Percentiles rank a stretch among this genome's conserved stretches.
These are phyloP conservation scores for Ordospora pajunii DNA, from an alignment of 371 early-diverging fungal species.

Conservation along the genomic window DNA sequence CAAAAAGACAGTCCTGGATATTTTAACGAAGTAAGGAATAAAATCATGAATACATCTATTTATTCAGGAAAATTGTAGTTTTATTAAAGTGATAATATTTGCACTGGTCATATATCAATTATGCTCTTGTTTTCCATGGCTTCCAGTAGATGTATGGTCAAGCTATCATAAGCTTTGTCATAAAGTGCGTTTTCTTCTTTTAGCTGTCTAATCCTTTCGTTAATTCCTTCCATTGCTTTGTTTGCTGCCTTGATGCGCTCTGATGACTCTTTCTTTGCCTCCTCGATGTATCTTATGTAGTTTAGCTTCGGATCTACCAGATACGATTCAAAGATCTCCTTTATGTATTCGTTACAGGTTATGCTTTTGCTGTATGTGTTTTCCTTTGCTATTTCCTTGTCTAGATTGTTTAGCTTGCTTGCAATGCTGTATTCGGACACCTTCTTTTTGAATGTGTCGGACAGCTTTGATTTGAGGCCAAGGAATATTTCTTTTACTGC, in stretches of 20 bases:
- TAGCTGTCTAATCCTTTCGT: neutral
- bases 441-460: constrained; percentile 25
- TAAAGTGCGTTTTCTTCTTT: neutral
- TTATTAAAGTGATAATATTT: neutral
- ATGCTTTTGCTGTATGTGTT: constrained; percentile 11
- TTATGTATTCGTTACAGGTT: constrained; percentile 29
- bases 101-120: neutral
- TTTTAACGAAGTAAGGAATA: constrained; percentile 18
- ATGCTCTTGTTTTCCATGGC: neutral
- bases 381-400: constrained; percentile 23
- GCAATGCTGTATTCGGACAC: constrained; percentile 6
- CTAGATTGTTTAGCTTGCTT: constrained; percentile 28
- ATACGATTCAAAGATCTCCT: constrained; percentile 44
- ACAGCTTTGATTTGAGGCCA: constrained; percentile 9
- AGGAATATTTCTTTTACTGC: neutral
- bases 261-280: neutral
- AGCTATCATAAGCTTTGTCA: neutral
- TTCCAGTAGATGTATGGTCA: neutral
- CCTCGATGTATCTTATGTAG: constrained; percentile 9
- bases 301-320: constrained; percentile 25
- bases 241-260: neutral
- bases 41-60: neutral
- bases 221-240: neutral
- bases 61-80: neutral
- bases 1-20: neutral